Evolutionary conservation across 495 filamentous ascomycete species (phyloP).

Genomic region (Podospora australis): DNA sequence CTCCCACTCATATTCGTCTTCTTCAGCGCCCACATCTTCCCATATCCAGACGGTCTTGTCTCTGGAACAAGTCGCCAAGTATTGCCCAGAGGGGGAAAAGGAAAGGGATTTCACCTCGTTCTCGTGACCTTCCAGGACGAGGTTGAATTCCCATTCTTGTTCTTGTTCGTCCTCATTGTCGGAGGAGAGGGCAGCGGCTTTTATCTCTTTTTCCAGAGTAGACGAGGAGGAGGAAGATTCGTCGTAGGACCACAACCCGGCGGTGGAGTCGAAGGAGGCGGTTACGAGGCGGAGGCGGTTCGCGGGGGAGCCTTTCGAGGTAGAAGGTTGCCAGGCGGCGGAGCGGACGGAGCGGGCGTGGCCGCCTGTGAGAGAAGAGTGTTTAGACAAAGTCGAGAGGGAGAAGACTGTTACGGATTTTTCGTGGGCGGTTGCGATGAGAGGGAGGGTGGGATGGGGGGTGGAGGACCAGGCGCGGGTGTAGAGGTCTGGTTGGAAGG

Average conservation of each 20-base stretch:
- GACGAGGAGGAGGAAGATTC: slow-evolving; percentile 3
- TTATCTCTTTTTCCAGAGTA: slow-evolving; percentile 1
- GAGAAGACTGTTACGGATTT: slow-evolving; percentile 85
- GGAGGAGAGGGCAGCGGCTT: slow-evolving; percentile 1
- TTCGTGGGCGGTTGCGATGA: slow-evolving; percentile 82
- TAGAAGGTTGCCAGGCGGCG: slow-evolving; percentile 72
- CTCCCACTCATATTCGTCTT: slow-evolving; percentile 86
- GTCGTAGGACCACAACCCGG: slow-evolving; percentile 78
- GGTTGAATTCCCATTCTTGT: slow-evolving; percentile 80
- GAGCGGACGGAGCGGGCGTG: slow-evolving; percentile 81
- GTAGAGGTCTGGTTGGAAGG: slow-evolving; percentile 61
- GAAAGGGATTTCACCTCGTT: slow-evolving; percentile 84
- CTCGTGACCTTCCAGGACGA: slow-evolving; percentile 89
- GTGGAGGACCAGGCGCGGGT: slow-evolving; percentile 79
- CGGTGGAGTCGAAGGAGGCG: slow-evolving; percentile 83
- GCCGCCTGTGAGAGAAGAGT: slow-evolving; percentile 74
- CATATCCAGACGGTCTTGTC: slow-evolving; percentile 99
- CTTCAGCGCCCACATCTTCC: slow-evolving; percentile 62
- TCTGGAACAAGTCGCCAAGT: slow-evolving; percentile 80
- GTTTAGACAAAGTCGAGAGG: slow-evolving; percentile 67
- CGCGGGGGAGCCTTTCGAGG: slow-evolving; percentile 31
- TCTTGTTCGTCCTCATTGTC: slow-evolving; percentile 35
- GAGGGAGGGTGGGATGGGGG: slow-evolving; percentile 78
- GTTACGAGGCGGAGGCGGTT: slow-evolving; percentile 70
- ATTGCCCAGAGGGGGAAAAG: slow-evolving; percentile 72